Base-by-base conservation (phyloP, 2,329 filamentous ascomycete species). In the Xylaria sp. region DNA sequence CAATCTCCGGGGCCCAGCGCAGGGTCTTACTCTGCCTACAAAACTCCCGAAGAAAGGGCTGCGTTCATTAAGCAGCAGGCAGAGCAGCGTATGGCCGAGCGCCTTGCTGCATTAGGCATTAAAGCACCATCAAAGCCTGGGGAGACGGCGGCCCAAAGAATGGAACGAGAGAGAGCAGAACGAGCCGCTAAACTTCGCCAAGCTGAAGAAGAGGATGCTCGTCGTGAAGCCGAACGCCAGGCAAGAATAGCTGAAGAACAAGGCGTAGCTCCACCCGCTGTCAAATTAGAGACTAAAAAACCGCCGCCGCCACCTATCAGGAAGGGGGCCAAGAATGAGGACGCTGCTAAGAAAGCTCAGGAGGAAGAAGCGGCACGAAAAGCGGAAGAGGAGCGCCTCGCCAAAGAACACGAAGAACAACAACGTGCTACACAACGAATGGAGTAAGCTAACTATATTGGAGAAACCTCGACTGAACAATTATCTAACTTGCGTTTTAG, bases 1-100 rank as follows among this genome's bases (percentile, higher is more conserved):
- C 70, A 64, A 24, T 77, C 76, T 36, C 75, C 76, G 24, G 82
- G 85, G 11, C 80, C 86, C 24, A 83, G 83, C 21, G 86, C 88
- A 34, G 88, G 89, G 2, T 91, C 92, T 0, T 97, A 97, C 77
- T 87, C 93, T 2, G 88, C 93, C 4, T 97, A 96, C 79, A 93
- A 92, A 81, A 97, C 94, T 0, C 92, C 94, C 0, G 94, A 98
- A 80, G 95, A 99, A 76, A 89, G 96, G 64, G 94, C 97, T 42
- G 94, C 95, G 4, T 97, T 97, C 76, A 98, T 98, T 77, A 97
- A 97, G 79, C 94, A 98, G 79, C 95, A 98, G 79, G 97, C 96
- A 8, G 94, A 98, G 79, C 93, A 95, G 78, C 93, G 95, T 68
- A 98, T 99, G 92, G 95, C 96, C 42, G 96, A 98, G 80, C 91